Evolutionary conservation across 2,329 filamentous ascomycete genomes (phyloP), one percentile per base, ranked within the genome.

Genomic region (Corynespora cassiicola): DNA sequence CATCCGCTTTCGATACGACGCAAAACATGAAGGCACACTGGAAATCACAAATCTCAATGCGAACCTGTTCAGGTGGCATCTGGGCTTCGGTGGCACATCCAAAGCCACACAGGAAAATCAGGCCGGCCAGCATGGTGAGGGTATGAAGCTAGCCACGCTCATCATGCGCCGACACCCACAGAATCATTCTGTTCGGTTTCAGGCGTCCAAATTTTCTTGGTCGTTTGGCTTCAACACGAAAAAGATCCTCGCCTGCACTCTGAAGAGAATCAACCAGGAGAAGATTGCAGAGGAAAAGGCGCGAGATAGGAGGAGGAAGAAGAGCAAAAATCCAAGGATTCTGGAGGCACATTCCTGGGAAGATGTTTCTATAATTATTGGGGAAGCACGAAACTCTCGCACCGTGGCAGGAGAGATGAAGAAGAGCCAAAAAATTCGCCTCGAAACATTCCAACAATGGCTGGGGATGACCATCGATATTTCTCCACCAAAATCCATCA

Each of bases 71-170:
- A 24, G 15, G 4, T 1, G 19, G 2, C 32, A 46, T 15, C 39
- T 58, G 3, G 28, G 22, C 7, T 35, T 49, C 4, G 51, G 53
- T 5, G 49, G 36, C 1, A 47, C 53, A 2, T 37, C 46, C 1
- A 57, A 57, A 30, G 22, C 33, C 2, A 5, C 10, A 2, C 37
- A 51, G 18, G 1, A 1, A 7, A n/a, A 28, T 14, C 52, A 58
- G 26, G 31, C 31, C 3, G 54, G 52, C n/a, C 41, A 58, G 19
- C 47, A 52, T 41, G 50, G 52, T 6, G 54, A 59, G 20, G 52
- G 56, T 3, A 25, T 58, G 26, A 59, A 59, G 33, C 21, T 56
- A 0, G 33, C 46, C 7, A 43, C 42, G 11, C 38, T 52, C 1
- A 28, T 52, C 16, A 39, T 42, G 17, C 41, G 35, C 7, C 42